phyloP scores from a whole-genome alignment of 2,329 filamentous ascomycete species.

The Talaromyces sp. region DNA sequence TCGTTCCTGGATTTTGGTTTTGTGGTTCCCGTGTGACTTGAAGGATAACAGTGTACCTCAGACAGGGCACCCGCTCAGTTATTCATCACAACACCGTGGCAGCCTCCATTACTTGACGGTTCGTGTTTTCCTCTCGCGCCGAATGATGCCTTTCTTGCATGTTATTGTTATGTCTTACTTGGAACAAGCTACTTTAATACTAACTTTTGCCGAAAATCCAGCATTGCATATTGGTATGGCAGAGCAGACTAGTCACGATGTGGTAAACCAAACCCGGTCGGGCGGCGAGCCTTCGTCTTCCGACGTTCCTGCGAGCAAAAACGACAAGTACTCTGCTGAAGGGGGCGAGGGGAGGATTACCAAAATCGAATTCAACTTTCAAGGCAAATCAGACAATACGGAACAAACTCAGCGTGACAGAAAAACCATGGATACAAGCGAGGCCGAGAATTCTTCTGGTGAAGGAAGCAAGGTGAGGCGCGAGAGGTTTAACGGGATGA shows the following conservation, averaged over 20 bases:
- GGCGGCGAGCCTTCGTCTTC: conserved; percentile 61
- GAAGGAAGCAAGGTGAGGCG: conserved; percentile 32
- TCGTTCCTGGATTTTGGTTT: conserved; percentile 2
- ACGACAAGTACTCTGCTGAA: conserved; percentile 53
- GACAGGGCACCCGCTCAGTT: conserved; percentile 14
- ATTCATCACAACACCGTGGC: conserved; percentile 40
- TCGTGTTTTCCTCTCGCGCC: conserved; percentile 31
- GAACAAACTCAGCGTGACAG: conserved; percentile 26
- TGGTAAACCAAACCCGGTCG: conserved; percentile 69
- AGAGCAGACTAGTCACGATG: conserved; percentile 67
- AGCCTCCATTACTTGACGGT: conserved; percentile 43
- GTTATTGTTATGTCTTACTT: neutral
- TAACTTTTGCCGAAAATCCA: conserved; percentile 25
- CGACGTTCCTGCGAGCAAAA: conserved; percentile 63
- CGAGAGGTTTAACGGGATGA: neutral
- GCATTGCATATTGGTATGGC: conserved; percentile 65
- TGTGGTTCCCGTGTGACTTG: conserved; percentile 6
- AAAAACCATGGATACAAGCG: conserved; percentile 23
- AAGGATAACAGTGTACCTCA: conserved; percentile 12
- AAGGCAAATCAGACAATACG: conserved; percentile 27
- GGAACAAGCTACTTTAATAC: neutral
- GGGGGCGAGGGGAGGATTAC: conserved; percentile 45
- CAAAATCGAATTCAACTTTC: conserved; percentile 37
- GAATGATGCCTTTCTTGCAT: neutral
- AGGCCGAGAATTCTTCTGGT: conserved; percentile 27